Evolutionary conservation across 805 yeast genomes (phyloP), one percentile per base, ranked within the genome.

Genomic region (Barnettozyma californica): DNA sequence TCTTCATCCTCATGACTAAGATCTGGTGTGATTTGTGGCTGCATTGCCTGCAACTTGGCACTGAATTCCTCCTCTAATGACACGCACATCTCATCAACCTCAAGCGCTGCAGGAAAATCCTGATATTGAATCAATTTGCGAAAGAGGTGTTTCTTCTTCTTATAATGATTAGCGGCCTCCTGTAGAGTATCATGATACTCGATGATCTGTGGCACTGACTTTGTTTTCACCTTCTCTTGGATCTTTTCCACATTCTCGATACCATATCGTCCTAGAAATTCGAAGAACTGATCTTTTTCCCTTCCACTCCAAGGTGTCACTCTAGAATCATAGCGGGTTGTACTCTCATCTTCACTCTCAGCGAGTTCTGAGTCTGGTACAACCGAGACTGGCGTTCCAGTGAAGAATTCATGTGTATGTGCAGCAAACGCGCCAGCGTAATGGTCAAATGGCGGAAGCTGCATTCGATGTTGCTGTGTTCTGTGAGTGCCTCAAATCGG

Each of bases 251-350:
- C 45, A n/a, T 73, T 57, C 46, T 71, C 71, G 20, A 79, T 80
- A 2, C 82, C 74, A 54, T 68, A 74, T 31, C 81, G 63, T 1
- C 76, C 71, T 29, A 82, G 58, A 20, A 72, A 66, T 19, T 67
- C 65, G 59, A 80, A 82, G 59, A 82, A 82, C 13, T 47, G 36
- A 19, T 75, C 76, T 53, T 81, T 81, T 47, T 82, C 86, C 1
- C 49, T 46, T 0, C 57, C 48, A 1, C 70, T 58, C 87, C 87
- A 81, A 18, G 52, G 43, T 6, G 68, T 57, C 0, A 78, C 77
- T 3, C 35, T 33, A 14, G 26, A 31, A 21, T 39, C 39, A 16
- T 21, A 38, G 4, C 18, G 14, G 13, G 23, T 25, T 16, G 18
- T 26, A 14, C 11, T 23, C 16, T 36, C 39, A 25, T 25, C 44